A percentile compares a stretch with the other conserved stretches of the same genome.
Evolutionary conservation across 345 rosid genomes (phyloP).

Genomic region (Aegle marmelos): DNA sequence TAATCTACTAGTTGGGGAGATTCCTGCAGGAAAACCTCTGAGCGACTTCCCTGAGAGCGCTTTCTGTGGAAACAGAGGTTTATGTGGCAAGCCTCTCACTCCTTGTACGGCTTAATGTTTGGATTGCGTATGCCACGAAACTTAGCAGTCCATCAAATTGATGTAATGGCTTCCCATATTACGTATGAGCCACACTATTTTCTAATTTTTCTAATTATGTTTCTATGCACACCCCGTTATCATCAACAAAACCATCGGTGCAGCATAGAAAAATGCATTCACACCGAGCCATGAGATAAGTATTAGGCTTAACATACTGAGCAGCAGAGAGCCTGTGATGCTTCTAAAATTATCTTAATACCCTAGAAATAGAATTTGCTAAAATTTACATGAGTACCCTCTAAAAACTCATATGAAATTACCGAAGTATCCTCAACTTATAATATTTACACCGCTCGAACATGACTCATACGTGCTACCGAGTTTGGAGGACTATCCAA

Average conservation of each 20-base stretch:
- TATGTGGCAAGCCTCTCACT: conserved; percentile 56
- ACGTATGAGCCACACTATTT: not conserved
- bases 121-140: not conserved
- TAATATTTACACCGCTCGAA: too few relatives aligned
- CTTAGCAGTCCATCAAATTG: not conserved
- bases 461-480: too few relatives aligned
- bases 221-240: not conserved
- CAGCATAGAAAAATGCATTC: not conserved
- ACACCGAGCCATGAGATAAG: not conserved
- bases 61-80: conserved; percentile 47
- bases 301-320: not conserved
- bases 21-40: conserved; percentile 48
- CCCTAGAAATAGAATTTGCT: too few relatives aligned
- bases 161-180: conserved; percentile 3
- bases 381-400: too few relatives aligned
- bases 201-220: not conserved
- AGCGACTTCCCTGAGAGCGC: conserved; percentile 43
- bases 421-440: too few relatives aligned
- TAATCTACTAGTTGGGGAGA: conserved; percentile 50
- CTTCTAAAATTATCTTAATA: too few relatives aligned
- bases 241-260: too few relatives aligned
- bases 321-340: too few relatives aligned
- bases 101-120: conserved; percentile 30
- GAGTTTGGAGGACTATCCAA: too few relatives aligned
- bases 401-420: too few relatives aligned